These are phyloP conservation scores for Chlorophyllum brunneum DNA, from an alignment of 768 basidiomycete genomes.

Conservation along the genomic window DNA sequence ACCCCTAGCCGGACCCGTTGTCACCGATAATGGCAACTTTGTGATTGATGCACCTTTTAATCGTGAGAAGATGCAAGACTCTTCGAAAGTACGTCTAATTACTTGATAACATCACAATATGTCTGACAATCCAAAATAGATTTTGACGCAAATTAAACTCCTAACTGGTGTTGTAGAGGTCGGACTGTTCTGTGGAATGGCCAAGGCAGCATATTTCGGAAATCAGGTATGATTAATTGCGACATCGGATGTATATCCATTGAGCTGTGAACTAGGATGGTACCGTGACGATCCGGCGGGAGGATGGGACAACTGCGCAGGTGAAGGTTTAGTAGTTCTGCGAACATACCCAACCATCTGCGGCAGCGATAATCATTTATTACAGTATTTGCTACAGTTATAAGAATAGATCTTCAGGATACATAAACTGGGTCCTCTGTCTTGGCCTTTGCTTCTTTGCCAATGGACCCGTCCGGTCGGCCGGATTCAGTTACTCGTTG, in stretches of 20 bases:
- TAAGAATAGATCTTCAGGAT: too few relatives aligned
- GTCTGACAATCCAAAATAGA: conserved; percentile 33
- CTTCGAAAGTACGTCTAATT: conserved; percentile 44
- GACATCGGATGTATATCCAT: not conserved
- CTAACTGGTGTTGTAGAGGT: conserved; percentile 99
- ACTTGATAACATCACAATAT: not conserved
- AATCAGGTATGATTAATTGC: conserved; percentile 52
- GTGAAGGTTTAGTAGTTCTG: conserved; percentile 6
- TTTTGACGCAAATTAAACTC: conserved; percentile 83
- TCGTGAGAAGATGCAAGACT: conserved; percentile 61
- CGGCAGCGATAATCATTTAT: too few relatives aligned
- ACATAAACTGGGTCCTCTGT: conserved; percentile 10
- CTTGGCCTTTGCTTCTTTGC: too few relatives aligned
- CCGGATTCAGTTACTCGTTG: conserved; percentile 10
- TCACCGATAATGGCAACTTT: conserved; percentile 97
- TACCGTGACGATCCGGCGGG: conserved; percentile 59
- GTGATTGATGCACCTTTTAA: conserved; percentile 95
- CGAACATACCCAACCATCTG: not conserved
- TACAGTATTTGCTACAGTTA: too few relatives aligned
- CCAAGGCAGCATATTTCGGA: conserved; percentile 95
- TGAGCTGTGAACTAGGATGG: conserved; percentile 46
- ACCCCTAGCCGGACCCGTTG: conserved; percentile 82
- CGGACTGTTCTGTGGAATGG: conserved; percentile 92
- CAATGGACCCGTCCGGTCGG: not conserved
- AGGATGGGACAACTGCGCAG: conserved; percentile 36